Evolutionary conservation across 257 asterid genomes (phyloP).

Genomic region (Thymus mandschuricus): DNA sequence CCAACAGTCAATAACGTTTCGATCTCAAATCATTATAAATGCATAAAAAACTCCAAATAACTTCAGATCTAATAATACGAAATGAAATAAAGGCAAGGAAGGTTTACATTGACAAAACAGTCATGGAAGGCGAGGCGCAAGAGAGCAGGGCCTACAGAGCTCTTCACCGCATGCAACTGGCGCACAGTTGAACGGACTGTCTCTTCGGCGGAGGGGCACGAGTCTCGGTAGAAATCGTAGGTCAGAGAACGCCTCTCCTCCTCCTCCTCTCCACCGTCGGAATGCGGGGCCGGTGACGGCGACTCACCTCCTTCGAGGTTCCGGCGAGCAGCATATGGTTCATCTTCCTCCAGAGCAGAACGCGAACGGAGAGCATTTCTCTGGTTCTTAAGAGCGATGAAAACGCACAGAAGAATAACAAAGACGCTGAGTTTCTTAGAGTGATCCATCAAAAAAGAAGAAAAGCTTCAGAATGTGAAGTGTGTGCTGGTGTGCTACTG

Average conservation of each 20-base stretch:
- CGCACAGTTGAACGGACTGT: slow-evolving; percentile 49
- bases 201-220: slow-evolving; percentile 49
- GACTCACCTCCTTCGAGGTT: no score
- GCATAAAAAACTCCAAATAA: not conserved
- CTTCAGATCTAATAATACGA: not conserved
- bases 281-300: no score
- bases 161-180: slow-evolving; percentile 37
- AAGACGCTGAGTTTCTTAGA: slow-evolving; percentile 48
- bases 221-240: no score
- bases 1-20: not conserved
- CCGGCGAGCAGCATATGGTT: no score
- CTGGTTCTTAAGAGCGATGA: slow-evolving; percentile 54
- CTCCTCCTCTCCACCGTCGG: no score
- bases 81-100: not conserved
- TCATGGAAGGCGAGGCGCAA: slow-evolving; percentile 70
- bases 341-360: no score
- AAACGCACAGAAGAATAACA: slow-evolving; percentile 51
- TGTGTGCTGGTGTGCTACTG: not conserved
- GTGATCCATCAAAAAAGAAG: slow-evolving; percentile 44
- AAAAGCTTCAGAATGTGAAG: not conserved
- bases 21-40: not conserved
- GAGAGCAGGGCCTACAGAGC: slow-evolving; percentile 58
- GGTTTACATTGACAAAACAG: slow-evolving; percentile 44
- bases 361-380: not conserved
- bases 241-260: no score